Evolutionary conservation across 352 stramenopile genomes (phyloP), one percentile per base, ranked within the genome.

Genomic region (Saprolegnia parasitica): DNA sequence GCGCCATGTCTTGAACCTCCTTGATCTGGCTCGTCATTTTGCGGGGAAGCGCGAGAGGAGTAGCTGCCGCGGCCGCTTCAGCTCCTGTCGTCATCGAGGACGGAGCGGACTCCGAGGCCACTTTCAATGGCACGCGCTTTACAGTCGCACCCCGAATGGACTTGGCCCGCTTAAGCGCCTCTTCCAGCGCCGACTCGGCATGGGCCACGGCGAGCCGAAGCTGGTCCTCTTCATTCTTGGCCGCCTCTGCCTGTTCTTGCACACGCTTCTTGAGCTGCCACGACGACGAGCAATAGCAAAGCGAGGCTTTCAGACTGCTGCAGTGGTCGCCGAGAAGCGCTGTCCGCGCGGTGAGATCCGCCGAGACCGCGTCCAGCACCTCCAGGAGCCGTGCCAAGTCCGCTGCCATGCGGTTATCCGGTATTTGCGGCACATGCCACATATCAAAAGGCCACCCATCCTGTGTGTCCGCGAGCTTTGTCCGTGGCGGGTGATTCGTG

Each of bases 311-410:
- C n/a, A 67, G 42, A 13, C 35, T 26, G 35, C 50, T 20, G 40
- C 58, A 67, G 32, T 67, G 37, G 21, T 32, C 58, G 15, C 56
- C 58, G 16, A 67, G 8, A 18, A 67, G 58, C 58, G 58, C 54
- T 21, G 50, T 40, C n/a, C 58, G 58, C 6, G 50, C 49, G 26
- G 40, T 37, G 11, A 67, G 5, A 40, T 67, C 58, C n/a, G 54
- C 13, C 9, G 45, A 21, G 42, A 67, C 39, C 37, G 26, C 35
- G 21, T 67, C 37, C 9, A 67, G 23, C 35, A 67, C 35, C 24
- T 40, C 45, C 58, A 52, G 24, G 21, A 40, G 18, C 8, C 24
- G 26, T 49, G 42, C 42, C 42, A 49, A 49, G 18, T 49, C 18
- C 18, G 18, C 42, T 49, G 18, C 42, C 11, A 49, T 35, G 29